phyloP scores from a whole-genome alignment of 768 basidiomycete genomes.

The Boletus reticulatus region DNA sequence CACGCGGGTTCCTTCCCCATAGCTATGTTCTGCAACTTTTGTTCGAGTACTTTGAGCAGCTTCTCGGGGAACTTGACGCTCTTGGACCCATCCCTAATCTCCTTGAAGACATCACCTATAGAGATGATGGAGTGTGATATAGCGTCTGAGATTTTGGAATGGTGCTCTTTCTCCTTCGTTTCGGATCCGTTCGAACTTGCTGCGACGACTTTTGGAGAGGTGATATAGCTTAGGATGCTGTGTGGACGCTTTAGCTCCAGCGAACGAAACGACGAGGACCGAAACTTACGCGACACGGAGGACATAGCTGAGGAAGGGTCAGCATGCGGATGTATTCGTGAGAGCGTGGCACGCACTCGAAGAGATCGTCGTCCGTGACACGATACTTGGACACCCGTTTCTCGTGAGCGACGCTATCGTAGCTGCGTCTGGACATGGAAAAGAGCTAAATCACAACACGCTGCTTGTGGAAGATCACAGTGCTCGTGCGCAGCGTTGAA shows the following conservation, averaged over 20 bases:
- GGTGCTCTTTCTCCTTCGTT: slow-evolving; percentile 60
- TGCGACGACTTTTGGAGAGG: slow-evolving; percentile 53
- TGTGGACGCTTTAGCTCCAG: slow-evolving; percentile 8
- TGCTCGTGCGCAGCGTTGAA: not conserved
- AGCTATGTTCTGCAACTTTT: slow-evolving; percentile 86
- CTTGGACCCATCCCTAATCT: slow-evolving; percentile 73
- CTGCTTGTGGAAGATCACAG: slow-evolving; percentile 6
- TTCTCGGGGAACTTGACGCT: slow-evolving; percentile 94
- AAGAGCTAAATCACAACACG: slow-evolving; percentile 12
- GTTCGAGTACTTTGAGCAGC: slow-evolving; percentile 85
- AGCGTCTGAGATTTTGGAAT: slow-evolving; percentile 62
- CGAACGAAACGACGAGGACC: not conserved
- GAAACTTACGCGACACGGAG: slow-evolving; percentile 77
- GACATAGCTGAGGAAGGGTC: slow-evolving; percentile 55
- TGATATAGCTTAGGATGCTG: slow-evolving; percentile 72
- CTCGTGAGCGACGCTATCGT: slow-evolving; percentile 67
- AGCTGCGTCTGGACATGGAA: slow-evolving; percentile 71
- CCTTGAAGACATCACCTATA: slow-evolving; percentile 80
- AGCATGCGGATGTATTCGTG: not conserved
- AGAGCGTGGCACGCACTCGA: slow-evolving; percentile 55
- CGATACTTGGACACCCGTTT: slow-evolving; percentile 72
- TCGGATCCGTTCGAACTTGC: slow-evolving; percentile 34
- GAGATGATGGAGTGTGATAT: slow-evolving; percentile 53
- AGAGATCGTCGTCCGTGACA: slow-evolving; percentile 82
- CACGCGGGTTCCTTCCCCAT: slow-evolving; percentile 91